Base-by-base conservation (phyloP, 2,329 filamentous ascomycete genomes). In the Septoria petroselini region DNA sequence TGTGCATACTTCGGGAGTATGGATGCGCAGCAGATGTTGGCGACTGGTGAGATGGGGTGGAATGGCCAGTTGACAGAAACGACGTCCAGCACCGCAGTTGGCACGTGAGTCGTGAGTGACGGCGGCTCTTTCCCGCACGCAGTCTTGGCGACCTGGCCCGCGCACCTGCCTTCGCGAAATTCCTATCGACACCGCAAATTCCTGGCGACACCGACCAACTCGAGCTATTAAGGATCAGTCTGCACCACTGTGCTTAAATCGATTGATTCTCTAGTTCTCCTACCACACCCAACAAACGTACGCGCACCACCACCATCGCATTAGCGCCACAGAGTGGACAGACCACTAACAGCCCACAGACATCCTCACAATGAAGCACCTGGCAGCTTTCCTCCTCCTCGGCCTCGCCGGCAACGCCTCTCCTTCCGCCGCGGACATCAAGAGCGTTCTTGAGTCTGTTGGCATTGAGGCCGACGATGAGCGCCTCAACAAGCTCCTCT, bases 311-410 rank as follows among this genome's bases (percentile, higher is more conserved):
- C 30, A n/a, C 34, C 14, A 21, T 31, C 12, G 14, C 25, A 23
- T 7, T 17, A 14, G 23, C 25, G 14, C 25, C n/a, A 21, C 12
- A 7, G 14, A n/a, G 31, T 29, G 27, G 21, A 41, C 53, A 46
- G 31, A 18, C 41, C 38, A 39, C 46, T 53, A 34, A 53, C 23
- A 27, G 17, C 25, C 34, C 41, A 42, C 53, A 65, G 58, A 55
- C 50, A 55, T 50, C 42, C 47, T 70, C 74, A 95, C 85, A 89
- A 97, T 98, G 93, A 97, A 98, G 91, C 86, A 97, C 80, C 86
- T 98, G 80, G 93, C 93, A 74, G 91, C 93, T 74, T 97, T 95
- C 84, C 90, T 98, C 72, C 91, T 98, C 73, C 88, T 97, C 76
- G 78, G 79, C 79, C 86, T 97, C 67, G 91, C 82, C 74, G 93